Evolutionary conservation across 305 asterid species (phyloP).

Genomic region (Rubia occidens): DNA sequence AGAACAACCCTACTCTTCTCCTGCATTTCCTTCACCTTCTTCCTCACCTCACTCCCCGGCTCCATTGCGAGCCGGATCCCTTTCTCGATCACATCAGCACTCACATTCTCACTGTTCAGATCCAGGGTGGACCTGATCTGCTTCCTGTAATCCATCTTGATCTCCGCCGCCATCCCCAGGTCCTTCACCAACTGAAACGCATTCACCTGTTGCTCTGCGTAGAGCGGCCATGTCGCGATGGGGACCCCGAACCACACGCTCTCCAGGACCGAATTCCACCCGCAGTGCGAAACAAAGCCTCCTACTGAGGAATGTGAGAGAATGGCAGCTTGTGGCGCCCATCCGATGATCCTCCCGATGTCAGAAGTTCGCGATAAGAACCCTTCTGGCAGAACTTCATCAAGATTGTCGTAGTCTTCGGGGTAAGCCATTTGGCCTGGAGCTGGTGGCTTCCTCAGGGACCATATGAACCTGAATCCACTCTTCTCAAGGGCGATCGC

Average conservation of each 20-base stretch:
- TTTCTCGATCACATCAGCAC: slow-evolving; percentile 5
- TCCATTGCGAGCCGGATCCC: slow-evolving; percentile 8
- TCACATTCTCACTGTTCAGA: not conserved
- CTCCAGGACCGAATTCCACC: slow-evolving; percentile 27
- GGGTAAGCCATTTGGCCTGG: not conserved
- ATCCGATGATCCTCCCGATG: slow-evolving; percentile 2
- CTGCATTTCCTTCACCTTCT: slow-evolving; percentile 9
- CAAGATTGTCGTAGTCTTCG: slow-evolving; percentile 1
- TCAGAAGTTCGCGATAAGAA: not conserved
- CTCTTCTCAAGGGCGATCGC: not conserved
- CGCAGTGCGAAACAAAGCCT: slow-evolving; percentile 28
- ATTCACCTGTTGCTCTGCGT: slow-evolving; percentile 28
- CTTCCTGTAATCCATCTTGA: slow-evolving; percentile 11
- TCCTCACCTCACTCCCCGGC: slow-evolving; percentile 7
- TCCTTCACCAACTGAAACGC: slow-evolving; percentile 26
- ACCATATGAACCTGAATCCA: slow-evolving; percentile 8
- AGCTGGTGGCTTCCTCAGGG: slow-evolving; percentile 9
- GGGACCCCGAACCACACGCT: slow-evolving; percentile 30
- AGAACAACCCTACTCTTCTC: not conserved
- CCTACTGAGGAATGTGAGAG: slow-evolving; percentile 12
- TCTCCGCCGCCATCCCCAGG: slow-evolving; percentile 20
- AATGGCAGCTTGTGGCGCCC: slow-evolving; percentile 7
- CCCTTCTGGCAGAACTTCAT: slow-evolving; percentile 12
- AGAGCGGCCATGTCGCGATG: slow-evolving; percentile 27
- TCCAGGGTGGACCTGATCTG: not conserved